Base-by-base conservation (phyloP, 176 grass and related monocot genomes). In the Aegilops speltoides region DNA sequence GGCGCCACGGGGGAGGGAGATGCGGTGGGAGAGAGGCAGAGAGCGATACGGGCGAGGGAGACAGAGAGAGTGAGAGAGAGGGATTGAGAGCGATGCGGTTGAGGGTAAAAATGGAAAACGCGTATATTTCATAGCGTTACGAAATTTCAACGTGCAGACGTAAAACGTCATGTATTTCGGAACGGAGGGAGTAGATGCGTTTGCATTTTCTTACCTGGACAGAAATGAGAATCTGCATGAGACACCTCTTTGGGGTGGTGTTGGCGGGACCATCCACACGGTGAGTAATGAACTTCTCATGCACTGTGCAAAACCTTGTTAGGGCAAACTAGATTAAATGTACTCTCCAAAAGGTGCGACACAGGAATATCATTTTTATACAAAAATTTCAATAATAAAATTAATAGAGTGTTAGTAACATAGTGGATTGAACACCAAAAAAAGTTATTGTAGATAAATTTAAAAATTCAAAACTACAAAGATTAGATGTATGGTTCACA, bases 231-330 rank as follows among this genome's bases (percentile, higher is more conserved):
- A 7, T 57, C 54, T 22, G 25, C 17, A 76, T 3, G 25, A 84
- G 17, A 84, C 71, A 3, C 6, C 70, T 24, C 26, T 76, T 8
- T 84, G 82, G 82, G 82, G 82, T 7, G 82, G 57, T 48, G 17
- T 48, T 64, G 82, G 82, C 15, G 71, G 82, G 11, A 32, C 3
- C 25, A 10, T 62, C 59, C 17, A 38, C 9, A 84, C 71, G 11
- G 82, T 84, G 4, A 46, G 71, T 64, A 57, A 57, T 57, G 19
- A 57, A 57, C 54, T 22, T 57, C 54, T 57, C 54, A 57, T 57
- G 54, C 54, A 20, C 7, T 2, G 52, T 56, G 52, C 52, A 56
- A 20, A 2, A 17, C 52, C 6, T 19, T 17, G 5, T 56, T 20
- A 56, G 7, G 52, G 0, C 16, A 57, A 57, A 57, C 17, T 19